Conservation (phyloP, 2,329 filamentous ascomycete species). For the Talaromyces atroroseus region DNA sequence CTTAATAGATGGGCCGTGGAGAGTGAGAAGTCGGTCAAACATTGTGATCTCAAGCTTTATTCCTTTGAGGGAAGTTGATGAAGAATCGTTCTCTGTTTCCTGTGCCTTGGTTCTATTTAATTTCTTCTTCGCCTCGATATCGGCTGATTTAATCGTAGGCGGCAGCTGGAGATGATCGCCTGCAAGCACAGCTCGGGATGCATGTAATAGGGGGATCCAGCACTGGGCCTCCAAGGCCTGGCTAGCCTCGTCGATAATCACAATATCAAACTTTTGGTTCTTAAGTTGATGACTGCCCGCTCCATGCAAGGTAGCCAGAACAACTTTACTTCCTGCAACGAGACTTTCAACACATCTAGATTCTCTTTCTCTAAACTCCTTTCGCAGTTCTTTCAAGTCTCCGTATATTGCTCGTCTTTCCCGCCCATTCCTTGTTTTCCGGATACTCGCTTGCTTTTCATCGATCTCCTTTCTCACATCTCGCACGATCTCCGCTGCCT, state of each 20-base stretch:
- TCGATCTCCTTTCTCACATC: slow-evolving; percentile 94
- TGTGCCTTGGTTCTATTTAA: slow-evolving; percentile 37
- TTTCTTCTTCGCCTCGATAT: slow-evolving; percentile 26
- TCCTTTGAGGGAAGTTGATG: slow-evolving; percentile 35
- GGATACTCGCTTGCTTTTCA: slow-evolving; percentile 77
- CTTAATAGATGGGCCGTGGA: slow-evolving; percentile 82
- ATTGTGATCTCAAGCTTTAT: slow-evolving; percentile 78
- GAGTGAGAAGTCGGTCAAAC: slow-evolving; percentile 77
- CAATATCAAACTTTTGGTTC: slow-evolving; percentile 79
- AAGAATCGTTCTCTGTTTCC: slow-evolving; percentile 26
- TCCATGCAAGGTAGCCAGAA: slow-evolving; percentile 87
- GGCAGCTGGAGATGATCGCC: slow-evolving; percentile 93
- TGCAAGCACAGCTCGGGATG: slow-evolving; percentile 78
- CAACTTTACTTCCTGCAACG: slow-evolving; percentile 72
- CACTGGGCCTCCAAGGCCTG: slow-evolving; percentile 95
- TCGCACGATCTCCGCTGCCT: slow-evolving; percentile 80
- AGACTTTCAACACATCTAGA: slow-evolving; percentile 71
- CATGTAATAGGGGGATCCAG: slow-evolving; percentile 82
- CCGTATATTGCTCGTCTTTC: slow-evolving; percentile 77
- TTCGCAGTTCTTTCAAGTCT: slow-evolving; percentile 77
- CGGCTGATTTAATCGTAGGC: slow-evolving; percentile 80
- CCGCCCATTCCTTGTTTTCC: slow-evolving; percentile 74
- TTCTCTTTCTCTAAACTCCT: slow-evolving; percentile 84
- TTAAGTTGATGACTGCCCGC: slow-evolving; percentile 79
- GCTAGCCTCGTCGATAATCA: slow-evolving; percentile 93